Evolutionary conservation across 1,284 basidiomycete species (phyloP).

Genomic region (Gomphus bonarii): DNA sequence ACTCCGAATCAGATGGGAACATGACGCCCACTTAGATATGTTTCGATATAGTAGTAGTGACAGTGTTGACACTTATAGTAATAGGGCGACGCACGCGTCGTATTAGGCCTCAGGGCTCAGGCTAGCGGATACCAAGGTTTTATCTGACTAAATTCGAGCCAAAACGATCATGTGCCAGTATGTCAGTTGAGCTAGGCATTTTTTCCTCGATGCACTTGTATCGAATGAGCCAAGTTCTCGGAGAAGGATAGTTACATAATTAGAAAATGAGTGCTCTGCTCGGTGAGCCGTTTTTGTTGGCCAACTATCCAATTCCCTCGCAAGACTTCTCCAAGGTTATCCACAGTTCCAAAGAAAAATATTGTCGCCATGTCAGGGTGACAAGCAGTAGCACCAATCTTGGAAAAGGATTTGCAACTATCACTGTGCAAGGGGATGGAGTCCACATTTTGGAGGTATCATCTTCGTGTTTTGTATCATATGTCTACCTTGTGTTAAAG

Average conservation of each 20-base stretch:
- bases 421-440: slow-evolving; percentile 60
- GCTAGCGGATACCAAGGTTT: no score
- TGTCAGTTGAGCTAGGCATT: no score
- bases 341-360: slow-evolving; percentile 16
- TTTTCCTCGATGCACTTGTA: no score
- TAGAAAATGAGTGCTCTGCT: slow-evolving; percentile 17
- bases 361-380: slow-evolving; percentile 29
- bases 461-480: slow-evolving; percentile 11
- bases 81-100: no score
- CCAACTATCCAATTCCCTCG: slow-evolving; percentile 32
- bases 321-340: slow-evolving; percentile 14
- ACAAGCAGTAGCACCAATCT: slow-evolving; percentile 27
- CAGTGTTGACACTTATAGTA: no score
- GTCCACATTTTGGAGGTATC: slow-evolving; percentile 62
- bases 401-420: slow-evolving; percentile 46
- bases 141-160: no score
- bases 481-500: not conserved
- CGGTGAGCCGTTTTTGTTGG: slow-evolving; percentile 50
- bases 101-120: no score
- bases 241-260: not conserved
- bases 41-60: no score
- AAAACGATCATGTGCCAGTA: no score
- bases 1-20: no score
- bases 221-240: no score
- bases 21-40: no score